Conservation (phyloP, 805 yeast genomes). For the Candida peoriensis region DNA sequence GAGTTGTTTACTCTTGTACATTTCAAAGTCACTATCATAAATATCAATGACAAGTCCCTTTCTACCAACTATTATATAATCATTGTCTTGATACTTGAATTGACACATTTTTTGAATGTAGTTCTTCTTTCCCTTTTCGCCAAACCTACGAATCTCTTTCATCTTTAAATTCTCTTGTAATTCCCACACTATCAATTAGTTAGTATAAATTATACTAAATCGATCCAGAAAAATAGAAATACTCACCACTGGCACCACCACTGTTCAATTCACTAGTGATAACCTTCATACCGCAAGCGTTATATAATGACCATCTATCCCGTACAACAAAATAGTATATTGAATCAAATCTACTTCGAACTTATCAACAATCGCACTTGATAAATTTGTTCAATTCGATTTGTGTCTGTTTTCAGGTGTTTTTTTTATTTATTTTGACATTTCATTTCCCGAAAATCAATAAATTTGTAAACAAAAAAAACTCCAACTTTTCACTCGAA, state of each 20-base stretch:
- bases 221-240: not conserved
- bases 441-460: too few species aligned
- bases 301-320: too few species aligned
- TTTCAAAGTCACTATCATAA: not conserved
- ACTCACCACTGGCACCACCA: not conserved
- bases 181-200: not conserved
- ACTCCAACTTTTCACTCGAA: too few species aligned
- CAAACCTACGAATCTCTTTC: not conserved
- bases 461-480: too few species aligned
- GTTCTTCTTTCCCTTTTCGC: not conserved
- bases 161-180: not conserved
- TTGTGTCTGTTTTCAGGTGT: too few species aligned
- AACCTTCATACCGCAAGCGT: too few species aligned
- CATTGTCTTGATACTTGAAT: not conserved
- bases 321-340: too few species aligned
- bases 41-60: not conserved
- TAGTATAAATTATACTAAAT: not conserved
- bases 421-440: too few species aligned
- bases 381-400: too few species aligned
- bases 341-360: too few species aligned
- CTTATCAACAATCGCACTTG: too few species aligned
- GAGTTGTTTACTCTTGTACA: conserved; percentile 12
- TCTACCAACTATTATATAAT: not conserved
- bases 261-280: not conserved
- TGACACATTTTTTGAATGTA: not conserved